Base-by-base conservation (phyloP, 2,329 filamentous ascomycete species). In the Tolypocladium ophioglossoides region DNA sequence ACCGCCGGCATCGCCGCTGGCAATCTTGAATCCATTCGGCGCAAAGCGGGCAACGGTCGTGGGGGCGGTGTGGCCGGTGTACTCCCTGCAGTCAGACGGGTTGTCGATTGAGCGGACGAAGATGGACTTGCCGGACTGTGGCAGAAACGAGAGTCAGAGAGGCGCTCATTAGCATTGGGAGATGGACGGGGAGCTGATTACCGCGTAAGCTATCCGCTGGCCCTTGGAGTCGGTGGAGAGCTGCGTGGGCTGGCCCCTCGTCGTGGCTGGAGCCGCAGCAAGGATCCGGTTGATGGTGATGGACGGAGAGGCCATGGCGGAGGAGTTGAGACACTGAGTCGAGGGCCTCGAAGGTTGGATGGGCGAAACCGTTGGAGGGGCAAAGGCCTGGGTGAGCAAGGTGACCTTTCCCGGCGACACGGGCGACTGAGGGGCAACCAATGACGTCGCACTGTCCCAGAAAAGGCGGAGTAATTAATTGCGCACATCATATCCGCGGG, bases 21-120 rank as follows among this genome's bases (percentile, higher is more conserved):
- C 94, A 57, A 97, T 81, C 69, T 96, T 97, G 78, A 91, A 97
- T 58, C 92, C 91, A 49, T 88, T 95, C 7, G 94, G 94, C 2
- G 92, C 83, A 76, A 99, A 97, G 54, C 91, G 88, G 48, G 94
- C 94, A 58, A 97, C 89, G 3, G 91, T 96, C 1, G 94, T 96
- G 58, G 86, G 80, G 48, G 88, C 80, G 49, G 89, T 96, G 75
- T 99, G 94, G 63, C 87, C 86, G 16, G 86, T 95, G 74, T 97
- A 99, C 72, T 99, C 91, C 67, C 87, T 91, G 70, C 85, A 85
- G 59, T 86, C 72, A 60, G 89, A 80, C 52, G 92, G 92, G 68
- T 94, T 77, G 74, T 99, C 92, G 74, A 99, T 96, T 58, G 86
- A 91, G 63, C 94, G 90, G 50, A 99, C 79, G 74, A 96, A 97